Base-by-base conservation (phyloP, 2,329 filamentous ascomycete species). In the Diaporthe citriasiana region DNA sequence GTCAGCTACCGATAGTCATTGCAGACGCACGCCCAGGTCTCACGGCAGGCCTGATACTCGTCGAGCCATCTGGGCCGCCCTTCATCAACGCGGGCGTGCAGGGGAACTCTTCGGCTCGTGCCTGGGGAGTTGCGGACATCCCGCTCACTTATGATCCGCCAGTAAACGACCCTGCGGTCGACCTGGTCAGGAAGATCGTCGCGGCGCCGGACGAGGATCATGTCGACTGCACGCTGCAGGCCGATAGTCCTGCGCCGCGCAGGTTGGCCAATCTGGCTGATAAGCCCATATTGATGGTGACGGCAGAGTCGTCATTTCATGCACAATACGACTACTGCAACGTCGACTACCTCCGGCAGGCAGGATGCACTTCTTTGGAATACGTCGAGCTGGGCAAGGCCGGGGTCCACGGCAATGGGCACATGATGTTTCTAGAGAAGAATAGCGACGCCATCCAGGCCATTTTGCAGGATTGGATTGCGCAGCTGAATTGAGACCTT, bases 341-440 rank as follows among this genome's bases (percentile, higher is more conserved):
- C 1, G 82, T 83, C 4, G 75, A 77, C 55, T 87, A 82, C 73
- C 78, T 88, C 40, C 78, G 79, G 65, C 86, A 88, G 78, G 86
- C 85, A 6, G 85, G 85, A 0, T 79, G 81, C 76, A 76, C 77
- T 53, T 68, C 63, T 53, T 38, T 68, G 63, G 47, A 53, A 40
- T 38, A 53, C 35, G 33, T 76, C 77, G 27, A 74, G 55, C 80
- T 88, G 30, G 80, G 73, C 8, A 79, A 84, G 40, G 77, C 78
- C 9, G 84, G 84, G 5, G 82, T 87, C 47, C 76, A 79, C 50
- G 86, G 86, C 10, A 87, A 88, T 73, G 85, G 84, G 0, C 86
- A 88, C 78, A 83, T 88, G 82, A 82, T 85, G 72, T 86, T 87
- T 74, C 79, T 88, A 80, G 86, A 87, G 80, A 83, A 82, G 80